Conservation (phyloP, 116 monocot species). For the Phalaenopsis hybrid region DNA sequence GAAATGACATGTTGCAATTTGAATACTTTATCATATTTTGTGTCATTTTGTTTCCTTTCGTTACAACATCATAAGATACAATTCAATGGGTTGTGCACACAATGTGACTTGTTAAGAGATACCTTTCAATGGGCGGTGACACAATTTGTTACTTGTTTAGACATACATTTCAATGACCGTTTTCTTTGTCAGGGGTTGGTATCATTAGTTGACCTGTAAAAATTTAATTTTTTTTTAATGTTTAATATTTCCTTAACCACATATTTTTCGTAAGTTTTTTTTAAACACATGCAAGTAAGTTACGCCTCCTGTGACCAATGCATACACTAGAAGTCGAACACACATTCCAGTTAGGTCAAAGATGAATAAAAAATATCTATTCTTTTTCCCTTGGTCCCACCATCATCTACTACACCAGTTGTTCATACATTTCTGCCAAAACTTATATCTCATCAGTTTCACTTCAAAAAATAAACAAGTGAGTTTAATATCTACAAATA, state of each 20-base stretch:
- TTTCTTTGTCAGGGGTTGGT: neutral
- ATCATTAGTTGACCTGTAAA: neutral
- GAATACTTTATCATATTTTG: neutral
- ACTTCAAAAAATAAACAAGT: neutral
- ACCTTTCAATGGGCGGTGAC: neutral
- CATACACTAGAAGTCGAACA: neutral
- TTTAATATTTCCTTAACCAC: neutral
- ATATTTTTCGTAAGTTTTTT: neutral
- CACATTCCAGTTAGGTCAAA: neutral
- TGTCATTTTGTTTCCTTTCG: neutral
- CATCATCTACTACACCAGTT: neutral
- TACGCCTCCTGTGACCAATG: neutral
- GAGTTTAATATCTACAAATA: neutral
- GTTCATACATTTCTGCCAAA: neutral
- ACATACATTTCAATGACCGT: neutral
- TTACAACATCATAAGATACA: neutral
- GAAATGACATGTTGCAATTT: neutral
- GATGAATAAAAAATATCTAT: neutral
- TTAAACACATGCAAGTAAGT: neutral
- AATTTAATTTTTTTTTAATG: neutral
- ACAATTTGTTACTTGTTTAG: neutral
- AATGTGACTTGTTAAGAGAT: neutral
- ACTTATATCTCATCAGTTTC: neutral
- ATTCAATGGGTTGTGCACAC: neutral
- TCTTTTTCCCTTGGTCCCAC: neutral